These are phyloP conservation scores for Emergomyces pasteurianus DNA, from an alignment of 2,329 filamentous ascomycete genomes.

Conservation along the genomic window DNA sequence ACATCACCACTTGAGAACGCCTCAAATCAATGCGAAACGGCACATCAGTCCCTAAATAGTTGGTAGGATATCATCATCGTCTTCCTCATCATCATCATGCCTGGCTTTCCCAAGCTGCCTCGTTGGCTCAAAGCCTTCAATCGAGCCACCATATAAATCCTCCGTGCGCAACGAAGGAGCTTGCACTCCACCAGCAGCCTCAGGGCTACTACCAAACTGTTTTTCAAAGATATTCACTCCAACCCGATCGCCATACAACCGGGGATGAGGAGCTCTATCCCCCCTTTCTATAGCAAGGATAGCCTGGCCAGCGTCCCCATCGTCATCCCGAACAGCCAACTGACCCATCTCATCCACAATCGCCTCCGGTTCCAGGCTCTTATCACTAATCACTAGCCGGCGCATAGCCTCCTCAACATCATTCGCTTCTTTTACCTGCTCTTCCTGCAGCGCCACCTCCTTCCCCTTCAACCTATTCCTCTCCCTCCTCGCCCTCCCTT, in stretches of 20 bases:
- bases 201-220: constrained; percentile 4
- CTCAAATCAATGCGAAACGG: constrained; percentile 2
- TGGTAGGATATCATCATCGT: constrained; percentile 40
- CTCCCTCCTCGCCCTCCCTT: constrained; percentile 32
- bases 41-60: constrained; percentile 17
- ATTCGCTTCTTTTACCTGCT: constrained; percentile 2
- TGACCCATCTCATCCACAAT: constrained; percentile 16
- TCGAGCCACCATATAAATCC: constrained; percentile 27
- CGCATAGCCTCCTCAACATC: constrained; percentile 19
- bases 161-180: constrained; percentile 24
- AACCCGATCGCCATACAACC: constrained; percentile 20
- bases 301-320: background rate
- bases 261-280: constrained; percentile 16
- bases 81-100: constrained; percentile 37
- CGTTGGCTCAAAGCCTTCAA: constrained; percentile 31
- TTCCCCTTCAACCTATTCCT: constrained; percentile 5
- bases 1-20: background rate
- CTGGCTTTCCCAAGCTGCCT: constrained; percentile 15
- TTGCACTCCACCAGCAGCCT: constrained; percentile 9
- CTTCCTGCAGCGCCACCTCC: constrained; percentile 7
- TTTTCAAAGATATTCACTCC: constrained; percentile 26
- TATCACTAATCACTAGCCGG: constrained; percentile 11
- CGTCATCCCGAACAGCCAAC: constrained; percentile 18
- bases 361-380: constrained; percentile 4
- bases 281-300: constrained; percentile 7